Percentiles rank a stretch among this genome's conserved stretches.
Evolutionary conservation across 306 rosid genomes (phyloP).

Genomic region (Malus sylvestris): DNA sequence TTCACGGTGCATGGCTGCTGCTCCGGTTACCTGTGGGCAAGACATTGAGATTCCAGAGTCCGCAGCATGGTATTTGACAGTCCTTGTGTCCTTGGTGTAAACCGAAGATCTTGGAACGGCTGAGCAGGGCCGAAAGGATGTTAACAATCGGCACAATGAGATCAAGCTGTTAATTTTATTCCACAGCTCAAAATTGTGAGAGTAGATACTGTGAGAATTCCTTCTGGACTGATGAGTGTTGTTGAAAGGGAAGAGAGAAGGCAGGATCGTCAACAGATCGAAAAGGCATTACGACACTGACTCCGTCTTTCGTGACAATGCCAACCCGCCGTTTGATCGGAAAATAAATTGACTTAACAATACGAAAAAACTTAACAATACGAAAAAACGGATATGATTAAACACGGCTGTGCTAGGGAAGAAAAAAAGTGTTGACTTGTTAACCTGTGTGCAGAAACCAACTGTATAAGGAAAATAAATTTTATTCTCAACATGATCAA

Average conservation of each 20-base stretch:
- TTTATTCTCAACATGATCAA: not conserved
- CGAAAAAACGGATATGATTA: too few relatives aligned
- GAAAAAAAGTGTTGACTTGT: too few relatives aligned
- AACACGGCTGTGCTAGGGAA: too few relatives aligned
- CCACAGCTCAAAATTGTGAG: not conserved
- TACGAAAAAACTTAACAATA: not conserved
- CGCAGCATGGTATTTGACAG: not conserved
- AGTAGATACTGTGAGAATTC: not conserved
- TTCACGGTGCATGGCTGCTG: constrained; percentile 23
- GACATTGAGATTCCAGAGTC: constrained; percentile 24
- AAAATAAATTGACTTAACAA: not conserved
- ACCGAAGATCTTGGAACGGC: not conserved
- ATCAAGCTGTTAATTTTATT: constrained; percentile 13
- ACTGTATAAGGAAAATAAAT: not conserved
- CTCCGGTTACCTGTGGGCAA: constrained; percentile 26
- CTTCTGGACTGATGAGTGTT: not conserved
- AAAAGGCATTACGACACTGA: constrained; percentile 5
- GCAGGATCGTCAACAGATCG: not conserved
- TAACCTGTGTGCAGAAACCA: not conserved
- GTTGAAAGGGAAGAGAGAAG: constrained; percentile 3
- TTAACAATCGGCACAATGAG: constrained; percentile 14
- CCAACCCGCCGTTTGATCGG: not conserved
- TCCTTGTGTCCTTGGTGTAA: not conserved
- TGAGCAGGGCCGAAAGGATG: constrained; percentile 19
- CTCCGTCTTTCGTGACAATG: not conserved